Evolutionary conservation across 2,329 filamentous ascomycete species (phyloP).

Genomic region (Phialophora macrospora): DNA sequence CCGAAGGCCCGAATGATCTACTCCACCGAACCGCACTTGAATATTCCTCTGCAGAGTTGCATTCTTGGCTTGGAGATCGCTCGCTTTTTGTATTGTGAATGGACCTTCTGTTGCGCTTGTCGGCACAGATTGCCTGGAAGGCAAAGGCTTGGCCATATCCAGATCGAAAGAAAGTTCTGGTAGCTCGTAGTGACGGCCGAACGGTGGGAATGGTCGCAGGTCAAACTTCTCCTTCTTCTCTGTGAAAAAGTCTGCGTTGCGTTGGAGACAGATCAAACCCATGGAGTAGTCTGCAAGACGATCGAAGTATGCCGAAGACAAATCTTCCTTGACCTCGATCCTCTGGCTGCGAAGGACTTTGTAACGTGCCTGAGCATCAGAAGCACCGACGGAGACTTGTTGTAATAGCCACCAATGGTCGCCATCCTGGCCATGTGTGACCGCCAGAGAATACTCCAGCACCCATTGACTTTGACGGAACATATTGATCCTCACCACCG

Average conservation of each 20-base stretch:
- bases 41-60: constrained; percentile 16
- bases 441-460: constrained; percentile 71
- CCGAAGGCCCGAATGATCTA: constrained; percentile 20
- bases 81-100: not conserved
- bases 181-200: constrained; percentile 25
- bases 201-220: constrained; percentile 29
- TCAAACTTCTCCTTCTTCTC: constrained; percentile 24
- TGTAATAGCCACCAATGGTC: constrained; percentile 78
- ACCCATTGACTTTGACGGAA: constrained; percentile 75
- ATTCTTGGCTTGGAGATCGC: not conserved
- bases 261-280: constrained; percentile 31
- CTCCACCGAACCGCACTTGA: constrained; percentile 30
- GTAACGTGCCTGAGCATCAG: constrained; percentile 19
- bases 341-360: constrained; percentile 27
- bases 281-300: constrained; percentile 32
- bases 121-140: not conserved
- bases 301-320: constrained; percentile 35
- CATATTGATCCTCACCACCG: constrained; percentile 68
- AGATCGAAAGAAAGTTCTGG: constrained; percentile 30
- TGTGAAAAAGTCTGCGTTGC: constrained; percentile 30
- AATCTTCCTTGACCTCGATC: constrained; percentile 30
- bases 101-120: not conserved
- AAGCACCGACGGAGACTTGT: constrained; percentile 2
- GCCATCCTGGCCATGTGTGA: constrained; percentile 71
- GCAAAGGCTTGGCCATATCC: constrained; percentile 21